A percentile compares a stretch with the other conserved stretches of the same genome.
Evolutionary conservation across 2,329 filamentous ascomycete species (phyloP).

Genomic region (Scedosporium boydii): DNA sequence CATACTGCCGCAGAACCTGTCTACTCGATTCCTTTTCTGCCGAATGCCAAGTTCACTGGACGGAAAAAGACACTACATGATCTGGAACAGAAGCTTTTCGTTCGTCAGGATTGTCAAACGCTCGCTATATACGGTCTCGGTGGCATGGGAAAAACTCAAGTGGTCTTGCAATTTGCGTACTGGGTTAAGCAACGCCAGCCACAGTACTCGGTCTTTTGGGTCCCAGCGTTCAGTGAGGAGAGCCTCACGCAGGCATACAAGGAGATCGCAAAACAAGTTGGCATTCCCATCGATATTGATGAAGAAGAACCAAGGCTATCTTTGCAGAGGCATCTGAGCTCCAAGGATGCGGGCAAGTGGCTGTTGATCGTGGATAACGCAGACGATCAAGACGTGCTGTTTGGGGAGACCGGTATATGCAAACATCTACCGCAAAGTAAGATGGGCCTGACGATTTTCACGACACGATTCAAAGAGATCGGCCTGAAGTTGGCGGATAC

Average conservation of each 20-base stretch:
- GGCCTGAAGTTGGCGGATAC: not conserved
- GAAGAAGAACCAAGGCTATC: conserved; percentile 4
- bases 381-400: conserved; percentile 11
- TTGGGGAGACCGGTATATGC: not conserved
- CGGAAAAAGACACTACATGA: not conserved
- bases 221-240: not conserved
- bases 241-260: not conserved
- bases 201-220: not conserved
- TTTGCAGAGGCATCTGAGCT: conserved; percentile 11
- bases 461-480: conserved; percentile 1
- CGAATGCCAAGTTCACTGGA: not conserved
- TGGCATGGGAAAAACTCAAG: conserved; percentile 4
- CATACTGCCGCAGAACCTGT: not conserved
- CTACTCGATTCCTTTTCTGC: not conserved
- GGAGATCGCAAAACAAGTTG: not conserved
- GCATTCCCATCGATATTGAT: not conserved
- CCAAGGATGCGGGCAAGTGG: conserved; percentile 13
- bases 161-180: not conserved
- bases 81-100: not conserved
- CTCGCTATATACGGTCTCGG: not conserved
- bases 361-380: conserved; percentile 16
- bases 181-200: not conserved
- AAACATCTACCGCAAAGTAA: conserved; percentile 18
- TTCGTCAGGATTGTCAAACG: not conserved
- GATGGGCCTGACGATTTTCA: conserved; percentile 6